Percentiles rank a stretch among this genome's conserved stretches.
Conservation (phyloP, 495 filamentous ascomycete genomes). For the Clohesyomyces aquaticus region DNA sequence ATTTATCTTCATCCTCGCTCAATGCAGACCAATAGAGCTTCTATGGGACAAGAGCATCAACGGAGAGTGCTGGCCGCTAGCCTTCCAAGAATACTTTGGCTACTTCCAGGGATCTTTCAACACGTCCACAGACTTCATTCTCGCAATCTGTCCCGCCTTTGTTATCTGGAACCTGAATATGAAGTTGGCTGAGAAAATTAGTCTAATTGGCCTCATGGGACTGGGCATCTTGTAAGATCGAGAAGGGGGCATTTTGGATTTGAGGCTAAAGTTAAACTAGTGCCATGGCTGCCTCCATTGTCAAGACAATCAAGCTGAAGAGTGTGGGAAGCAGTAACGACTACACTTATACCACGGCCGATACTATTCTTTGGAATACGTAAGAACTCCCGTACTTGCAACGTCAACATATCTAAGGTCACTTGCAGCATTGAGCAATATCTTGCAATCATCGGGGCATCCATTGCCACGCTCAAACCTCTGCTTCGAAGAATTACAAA, state of each 20-base stretch:
- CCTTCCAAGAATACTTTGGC: background rate
- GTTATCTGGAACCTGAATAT: constrained; percentile 7
- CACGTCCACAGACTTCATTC: background rate
- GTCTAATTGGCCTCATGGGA: background rate
- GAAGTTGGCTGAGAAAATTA: background rate
- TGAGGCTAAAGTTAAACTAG: too few relatives aligned
- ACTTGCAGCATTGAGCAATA: constrained; percentile 6
- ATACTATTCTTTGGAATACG: background rate
- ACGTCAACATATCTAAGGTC: too few relatives aligned
- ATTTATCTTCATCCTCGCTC: background rate
- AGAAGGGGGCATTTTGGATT: background rate
- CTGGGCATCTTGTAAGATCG: background rate
- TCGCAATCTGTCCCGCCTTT: background rate
- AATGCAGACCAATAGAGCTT: background rate
- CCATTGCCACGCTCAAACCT: too few relatives aligned
- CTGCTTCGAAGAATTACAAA: too few relatives aligned
- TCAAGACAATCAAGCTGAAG: background rate
- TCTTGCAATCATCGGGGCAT: background rate
- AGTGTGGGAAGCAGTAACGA: background rate
- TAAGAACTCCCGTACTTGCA: background rate
- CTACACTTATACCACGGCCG: background rate
- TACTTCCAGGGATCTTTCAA: constrained; percentile 2
- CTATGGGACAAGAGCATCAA: background rate
- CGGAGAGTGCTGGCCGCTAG: background rate
- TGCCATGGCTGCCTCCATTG: background rate